phyloP scores from a whole-genome alignment of 176 grass and related monocot genomes.

The Oryza nivara region DNA sequence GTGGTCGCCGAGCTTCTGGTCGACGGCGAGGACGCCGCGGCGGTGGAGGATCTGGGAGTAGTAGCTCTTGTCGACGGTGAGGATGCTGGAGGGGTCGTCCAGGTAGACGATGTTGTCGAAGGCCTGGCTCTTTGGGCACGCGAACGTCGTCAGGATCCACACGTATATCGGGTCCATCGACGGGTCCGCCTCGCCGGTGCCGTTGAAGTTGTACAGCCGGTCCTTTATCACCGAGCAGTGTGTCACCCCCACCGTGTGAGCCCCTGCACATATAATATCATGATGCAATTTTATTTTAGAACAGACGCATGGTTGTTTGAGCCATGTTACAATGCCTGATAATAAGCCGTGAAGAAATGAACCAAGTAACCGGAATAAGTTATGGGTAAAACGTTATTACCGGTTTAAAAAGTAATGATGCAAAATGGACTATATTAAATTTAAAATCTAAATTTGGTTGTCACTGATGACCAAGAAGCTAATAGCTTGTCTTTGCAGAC shows the following conservation, averaged over 20 bases:
- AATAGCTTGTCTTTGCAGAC: too few species aligned
- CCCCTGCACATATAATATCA: slow-evolving; percentile 46
- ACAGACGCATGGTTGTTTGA: too few species aligned
- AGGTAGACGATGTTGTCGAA: slow-evolving; percentile 67
- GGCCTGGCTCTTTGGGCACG: slow-evolving; percentile 34
- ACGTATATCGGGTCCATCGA: slow-evolving; percentile 51
- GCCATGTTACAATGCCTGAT: too few species aligned
- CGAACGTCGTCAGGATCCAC: slow-evolving; percentile 45
- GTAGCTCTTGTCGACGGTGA: slow-evolving; percentile 66
- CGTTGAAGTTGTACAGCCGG: slow-evolving; percentile 68
- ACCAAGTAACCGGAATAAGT: too few species aligned
- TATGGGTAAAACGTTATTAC: too few species aligned
- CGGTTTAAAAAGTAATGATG: too few species aligned
- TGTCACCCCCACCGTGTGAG: slow-evolving; percentile 77
- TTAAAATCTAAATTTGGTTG: too few species aligned
- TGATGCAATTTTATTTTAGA: too few species aligned
- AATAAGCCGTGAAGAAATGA: too few species aligned
- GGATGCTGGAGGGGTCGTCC: slow-evolving; percentile 61
- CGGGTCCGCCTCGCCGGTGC: slow-evolving; percentile 59
- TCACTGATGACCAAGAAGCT: too few species aligned
- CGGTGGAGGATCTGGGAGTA: slow-evolving; percentile 56
- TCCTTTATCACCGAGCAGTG: slow-evolving; percentile 72
- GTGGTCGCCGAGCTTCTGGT: slow-evolving; percentile 58
- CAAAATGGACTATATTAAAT: too few species aligned
- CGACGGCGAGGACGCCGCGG: slow-evolving; percentile 64